A percentile compares a stretch with the other conserved stretches of the same genome.
phyloP scores from a whole-genome alignment of 75 land plant species.

The Cupressus sempervirens region DNA sequence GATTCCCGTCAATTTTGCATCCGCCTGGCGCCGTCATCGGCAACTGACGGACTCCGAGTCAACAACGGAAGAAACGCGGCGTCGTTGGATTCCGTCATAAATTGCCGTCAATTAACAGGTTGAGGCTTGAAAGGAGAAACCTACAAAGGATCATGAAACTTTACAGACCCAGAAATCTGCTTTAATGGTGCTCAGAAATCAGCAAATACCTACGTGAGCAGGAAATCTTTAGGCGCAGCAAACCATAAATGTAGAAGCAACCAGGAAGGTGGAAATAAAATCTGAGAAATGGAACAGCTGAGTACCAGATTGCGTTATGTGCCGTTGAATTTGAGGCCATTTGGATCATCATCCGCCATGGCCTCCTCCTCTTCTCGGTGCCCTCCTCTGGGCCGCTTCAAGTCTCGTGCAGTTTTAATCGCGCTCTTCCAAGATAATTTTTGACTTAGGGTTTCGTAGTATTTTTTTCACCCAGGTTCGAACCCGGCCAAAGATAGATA shows the following conservation, averaged over 20 bases:
- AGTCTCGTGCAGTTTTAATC: background rate
- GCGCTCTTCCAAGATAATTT: constrained; percentile 5
- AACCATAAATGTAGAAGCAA: background rate
- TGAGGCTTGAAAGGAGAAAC: background rate
- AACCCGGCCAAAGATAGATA: background rate
- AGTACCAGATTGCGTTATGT: background rate
- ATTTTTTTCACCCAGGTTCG: background rate
- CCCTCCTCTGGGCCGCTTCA: background rate
- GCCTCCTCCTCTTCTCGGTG: constrained; percentile 5
- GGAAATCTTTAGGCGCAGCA: background rate
- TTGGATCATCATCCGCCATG: constrained; percentile 5
- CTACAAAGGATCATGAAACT: background rate
- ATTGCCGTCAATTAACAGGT: background rate
- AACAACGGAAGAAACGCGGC: background rate
- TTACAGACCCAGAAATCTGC: too few relatives aligned
- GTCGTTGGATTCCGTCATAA: background rate
- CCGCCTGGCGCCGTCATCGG: background rate
- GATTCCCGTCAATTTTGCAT: background rate
- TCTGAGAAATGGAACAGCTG: background rate
- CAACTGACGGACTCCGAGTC: background rate
- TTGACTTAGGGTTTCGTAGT: constrained; percentile 2
- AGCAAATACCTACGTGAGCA: background rate
- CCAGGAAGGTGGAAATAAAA: background rate
- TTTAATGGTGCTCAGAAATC: background rate
- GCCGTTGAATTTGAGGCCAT: constrained; percentile 9